These are phyloP conservation scores for Cyclostephanos tholiformis DNA, from an alignment of 108 stramenopile species.

Conservation along the genomic window DNA sequence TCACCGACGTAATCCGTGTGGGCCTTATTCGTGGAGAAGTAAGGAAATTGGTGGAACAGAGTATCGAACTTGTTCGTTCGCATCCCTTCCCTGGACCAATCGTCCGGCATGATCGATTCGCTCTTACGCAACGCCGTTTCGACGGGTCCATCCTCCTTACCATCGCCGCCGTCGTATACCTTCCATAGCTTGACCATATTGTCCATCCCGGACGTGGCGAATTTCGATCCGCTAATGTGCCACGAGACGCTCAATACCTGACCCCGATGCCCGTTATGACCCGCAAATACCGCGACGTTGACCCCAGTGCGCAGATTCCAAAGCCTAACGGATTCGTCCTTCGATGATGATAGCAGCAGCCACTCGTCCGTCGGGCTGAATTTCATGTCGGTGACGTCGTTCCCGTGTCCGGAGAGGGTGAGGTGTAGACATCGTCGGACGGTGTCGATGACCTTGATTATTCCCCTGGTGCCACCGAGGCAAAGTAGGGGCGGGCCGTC, in stretches of 20 bases:
- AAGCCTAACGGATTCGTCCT: conserved; percentile 77
- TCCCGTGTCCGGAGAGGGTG: conserved; percentile 69
- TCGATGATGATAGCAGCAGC: conserved; percentile 73
- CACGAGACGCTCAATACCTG: conserved; percentile 70
- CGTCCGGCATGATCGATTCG: conserved; percentile 5
- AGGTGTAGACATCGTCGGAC: conserved; percentile 37
- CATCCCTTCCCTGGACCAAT: neutral
- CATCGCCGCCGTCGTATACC: conserved; percentile 23
- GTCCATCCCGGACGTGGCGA: conserved; percentile 83
- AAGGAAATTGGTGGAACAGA: conserved; percentile 62
- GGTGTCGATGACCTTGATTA: conserved; percentile 76
- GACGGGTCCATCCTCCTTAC: conserved; percentile 6
- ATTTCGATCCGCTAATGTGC: conserved; percentile 70
- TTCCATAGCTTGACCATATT: conserved; percentile 74
- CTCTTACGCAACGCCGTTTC: conserved; percentile 18
- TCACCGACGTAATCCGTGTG: conserved; percentile 75
- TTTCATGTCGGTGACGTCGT: conserved; percentile 70
- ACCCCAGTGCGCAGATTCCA: conserved; percentile 78
- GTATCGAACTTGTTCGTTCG: conserved; percentile 17
- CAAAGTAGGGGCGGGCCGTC: conserved; percentile 69
- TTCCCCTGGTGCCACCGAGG: conserved; percentile 57
- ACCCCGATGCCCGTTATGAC: conserved; percentile 76
- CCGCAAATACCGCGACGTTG: conserved; percentile 82
- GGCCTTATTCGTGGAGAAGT: conserved; percentile 69
- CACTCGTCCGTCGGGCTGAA: conserved; percentile 62